These are phyloP conservation scores for Yamadazyma dushanensis DNA, from an alignment of 1,139 yeast species.

Conservation along the genomic window DNA sequence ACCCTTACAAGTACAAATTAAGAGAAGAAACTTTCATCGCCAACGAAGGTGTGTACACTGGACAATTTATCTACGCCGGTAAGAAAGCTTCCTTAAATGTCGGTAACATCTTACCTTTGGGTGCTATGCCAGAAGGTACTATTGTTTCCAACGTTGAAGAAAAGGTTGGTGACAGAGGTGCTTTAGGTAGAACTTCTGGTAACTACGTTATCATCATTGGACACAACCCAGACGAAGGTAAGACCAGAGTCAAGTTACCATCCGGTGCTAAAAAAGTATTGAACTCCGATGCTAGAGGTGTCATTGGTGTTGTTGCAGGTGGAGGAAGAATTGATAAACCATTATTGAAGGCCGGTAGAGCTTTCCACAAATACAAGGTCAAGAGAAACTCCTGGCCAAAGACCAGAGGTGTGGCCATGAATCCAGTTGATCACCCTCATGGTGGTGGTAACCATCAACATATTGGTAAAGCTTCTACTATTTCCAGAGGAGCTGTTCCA, in stretches of 20 bases:
- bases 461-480: slow-evolving; percentile 99
- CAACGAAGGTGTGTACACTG: slow-evolving; percentile 99
- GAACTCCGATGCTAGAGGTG: slow-evolving; percentile 98
- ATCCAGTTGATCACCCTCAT: slow-evolving; percentile 99
- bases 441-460: slow-evolving; percentile 99
- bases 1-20: slow-evolving; percentile 97
- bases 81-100: slow-evolving; percentile 96
- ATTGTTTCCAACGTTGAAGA: slow-evolving; percentile 98
- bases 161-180: slow-evolving; percentile 99
- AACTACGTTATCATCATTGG: slow-evolving; percentile 98
- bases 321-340: slow-evolving; percentile 99
- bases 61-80: slow-evolving; percentile 99
- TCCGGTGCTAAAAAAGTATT: slow-evolving; percentile 98
- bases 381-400: slow-evolving; percentile 99
- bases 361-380: slow-evolving; percentile 98
- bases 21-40: slow-evolving; percentile 99
- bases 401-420: slow-evolving; percentile 99
- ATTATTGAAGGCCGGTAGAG: slow-evolving; percentile 99
- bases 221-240: slow-evolving; percentile 98
- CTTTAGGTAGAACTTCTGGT: slow-evolving; percentile 99
- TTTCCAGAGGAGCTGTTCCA: slow-evolving; percentile 99
- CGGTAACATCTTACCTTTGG: slow-evolving; percentile 97
- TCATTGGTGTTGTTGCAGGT: slow-evolving; percentile 99
- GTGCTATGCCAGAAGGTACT: slow-evolving; percentile 99
- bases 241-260: slow-evolving; percentile 98